phyloP scores from a whole-genome alignment of 2,329 filamentous ascomycete species.

The Endothia cerciana region DNA sequence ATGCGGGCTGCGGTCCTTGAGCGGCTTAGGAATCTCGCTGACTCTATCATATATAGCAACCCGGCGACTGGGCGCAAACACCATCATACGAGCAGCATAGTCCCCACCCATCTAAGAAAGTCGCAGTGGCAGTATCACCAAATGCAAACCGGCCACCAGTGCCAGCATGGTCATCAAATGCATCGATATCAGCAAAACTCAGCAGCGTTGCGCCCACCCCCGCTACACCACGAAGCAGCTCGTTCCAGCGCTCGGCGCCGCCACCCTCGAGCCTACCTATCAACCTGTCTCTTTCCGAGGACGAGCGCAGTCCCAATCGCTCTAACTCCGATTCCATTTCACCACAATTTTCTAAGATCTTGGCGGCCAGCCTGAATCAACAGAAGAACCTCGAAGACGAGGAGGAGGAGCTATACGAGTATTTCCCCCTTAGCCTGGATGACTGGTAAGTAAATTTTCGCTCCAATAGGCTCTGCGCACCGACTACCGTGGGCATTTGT shows the following conservation, averaged over 20 bases:
- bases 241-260: slow-evolving; percentile 31
- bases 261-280: slow-evolving; percentile 42
- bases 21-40: slow-evolving; percentile 13
- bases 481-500: too few relatives aligned
- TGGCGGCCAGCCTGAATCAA: slow-evolving; percentile 40
- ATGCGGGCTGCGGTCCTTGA: background rate
- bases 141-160: slow-evolving; percentile 56
- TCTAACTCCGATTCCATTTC: slow-evolving; percentile 47
- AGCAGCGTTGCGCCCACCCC: slow-evolving; percentile 23
- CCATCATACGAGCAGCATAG: slow-evolving; percentile 44
- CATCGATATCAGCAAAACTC: slow-evolving; percentile 30
- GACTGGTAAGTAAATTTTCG: slow-evolving; percentile 66
- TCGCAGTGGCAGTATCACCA: slow-evolving; percentile 59
- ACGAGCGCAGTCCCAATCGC: slow-evolving; percentile 61
- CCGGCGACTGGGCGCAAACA: slow-evolving; percentile 50
- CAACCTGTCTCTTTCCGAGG: slow-evolving; percentile 62
- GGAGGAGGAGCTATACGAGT: slow-evolving; percentile 87
- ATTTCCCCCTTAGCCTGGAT: slow-evolving; percentile 88
- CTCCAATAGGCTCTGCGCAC: background rate
- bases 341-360: slow-evolving; percentile 49
- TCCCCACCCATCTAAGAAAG: slow-evolving; percentile 55
- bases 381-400: slow-evolving; percentile 72
- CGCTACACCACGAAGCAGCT: slow-evolving; percentile 33
- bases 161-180: slow-evolving; percentile 53
- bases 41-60: slow-evolving; percentile 34